A percentile compares a stretch with the other conserved stretches of the same genome.
Evolutionary conservation across 2,329 filamentous ascomycete species (phyloP).

Genomic region (Fusarium sacchari): DNA sequence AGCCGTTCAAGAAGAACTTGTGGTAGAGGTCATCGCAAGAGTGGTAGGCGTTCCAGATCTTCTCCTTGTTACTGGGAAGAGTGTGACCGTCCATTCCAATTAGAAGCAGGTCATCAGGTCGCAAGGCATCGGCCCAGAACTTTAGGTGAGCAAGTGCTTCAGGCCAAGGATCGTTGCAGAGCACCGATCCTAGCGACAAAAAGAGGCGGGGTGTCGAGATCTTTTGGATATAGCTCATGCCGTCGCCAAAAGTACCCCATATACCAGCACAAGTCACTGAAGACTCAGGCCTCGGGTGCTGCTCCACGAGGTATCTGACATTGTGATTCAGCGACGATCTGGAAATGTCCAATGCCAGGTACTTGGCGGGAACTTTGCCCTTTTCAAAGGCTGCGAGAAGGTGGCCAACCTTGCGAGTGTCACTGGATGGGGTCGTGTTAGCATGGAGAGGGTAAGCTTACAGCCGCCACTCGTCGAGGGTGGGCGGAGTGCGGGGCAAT

Average conservation of each 20-base stretch:
- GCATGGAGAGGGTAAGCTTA: constrained; percentile 33
- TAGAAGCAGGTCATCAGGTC: constrained; percentile 49
- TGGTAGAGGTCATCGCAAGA: constrained; percentile 49
- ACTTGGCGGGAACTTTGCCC: constrained; percentile 44
- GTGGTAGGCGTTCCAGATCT: constrained; percentile 55
- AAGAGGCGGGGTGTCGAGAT: constrained; percentile 50
- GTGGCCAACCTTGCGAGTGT: constrained; percentile 54
- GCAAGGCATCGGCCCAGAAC: constrained; percentile 50
- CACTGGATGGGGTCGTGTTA: constrained; percentile 42
- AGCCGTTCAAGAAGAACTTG: constrained; percentile 53
- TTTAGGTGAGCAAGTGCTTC: constrained; percentile 50
- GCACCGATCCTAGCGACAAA: constrained; percentile 54
- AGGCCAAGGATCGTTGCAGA: constrained; percentile 54
- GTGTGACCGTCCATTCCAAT: constrained; percentile 56
- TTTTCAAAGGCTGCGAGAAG: constrained; percentile 50
- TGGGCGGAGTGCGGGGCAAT: constrained; percentile 25
- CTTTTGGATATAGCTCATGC: constrained; percentile 45
- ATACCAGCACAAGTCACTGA: constrained; percentile 51
- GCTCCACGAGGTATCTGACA: constrained; percentile 45
- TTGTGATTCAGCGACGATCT: constrained; percentile 49
- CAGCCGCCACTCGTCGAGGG: constrained; percentile 12
- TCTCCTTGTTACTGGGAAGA: constrained; percentile 45
- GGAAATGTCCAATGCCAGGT: constrained; percentile 55
- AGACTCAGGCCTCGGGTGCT: constrained; percentile 41
- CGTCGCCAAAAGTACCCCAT: constrained; percentile 54